phyloP scores from a whole-genome alignment of 192 early-diverging fungal species.

The Neocallimastix lanati region DNA sequence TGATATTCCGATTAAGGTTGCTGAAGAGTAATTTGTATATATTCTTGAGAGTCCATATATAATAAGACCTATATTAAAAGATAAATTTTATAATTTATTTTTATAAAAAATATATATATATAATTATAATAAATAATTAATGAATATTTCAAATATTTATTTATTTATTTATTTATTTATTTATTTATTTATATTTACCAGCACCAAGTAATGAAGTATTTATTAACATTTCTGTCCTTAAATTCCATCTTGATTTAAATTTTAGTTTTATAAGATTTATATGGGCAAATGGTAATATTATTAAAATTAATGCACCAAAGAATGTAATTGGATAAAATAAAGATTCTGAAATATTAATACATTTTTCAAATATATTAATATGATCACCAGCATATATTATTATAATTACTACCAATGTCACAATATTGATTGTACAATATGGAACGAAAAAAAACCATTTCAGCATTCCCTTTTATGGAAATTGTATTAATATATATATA shows the following conservation, averaged over 20 bases:
- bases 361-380: neutral
- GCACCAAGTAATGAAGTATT: neutral
- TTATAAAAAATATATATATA: too few relatives aligned
- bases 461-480: neutral
- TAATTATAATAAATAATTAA: too few relatives aligned
- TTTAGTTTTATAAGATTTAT: neutral
- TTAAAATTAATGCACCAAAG: neutral
- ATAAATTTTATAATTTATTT: too few relatives aligned
- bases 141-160: too few relatives aligned
- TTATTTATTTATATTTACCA: neutral
- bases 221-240: neutral
- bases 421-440: neutral
- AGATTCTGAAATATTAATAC: neutral
- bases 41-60: neutral
- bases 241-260: neutral
- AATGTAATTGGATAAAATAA: neutral
- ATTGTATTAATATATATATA: too few relatives aligned
- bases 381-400: neutral
- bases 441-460: neutral
- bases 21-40: neutral
- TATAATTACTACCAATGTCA: neutral
- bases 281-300: neutral
- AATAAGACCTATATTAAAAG: neutral
- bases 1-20: neutral
- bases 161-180: too few relatives aligned